Evolutionary conservation across 116 monocot species (phyloP).

Genomic region (Trichopus zeylanicus): DNA sequence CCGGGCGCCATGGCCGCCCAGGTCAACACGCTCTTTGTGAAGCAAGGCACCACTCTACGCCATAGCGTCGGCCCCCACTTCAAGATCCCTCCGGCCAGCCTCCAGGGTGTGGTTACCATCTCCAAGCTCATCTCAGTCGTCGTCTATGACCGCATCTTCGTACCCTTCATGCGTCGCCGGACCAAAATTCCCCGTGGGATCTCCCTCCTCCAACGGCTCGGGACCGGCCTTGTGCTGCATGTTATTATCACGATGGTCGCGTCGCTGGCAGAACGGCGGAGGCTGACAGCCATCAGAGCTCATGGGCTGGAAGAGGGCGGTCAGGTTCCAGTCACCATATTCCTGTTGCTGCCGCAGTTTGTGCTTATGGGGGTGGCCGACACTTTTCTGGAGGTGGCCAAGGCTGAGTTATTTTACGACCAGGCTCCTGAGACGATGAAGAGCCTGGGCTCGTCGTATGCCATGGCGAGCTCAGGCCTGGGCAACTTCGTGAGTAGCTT

Average conservation of each 20-base stretch:
- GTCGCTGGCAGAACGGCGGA: slow-evolving; percentile 5
- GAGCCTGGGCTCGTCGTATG: slow-evolving; percentile 21
- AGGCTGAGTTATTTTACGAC: slow-evolving; percentile 25
- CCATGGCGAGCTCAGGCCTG: slow-evolving; percentile 7
- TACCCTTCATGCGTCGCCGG: slow-evolving; percentile 7
- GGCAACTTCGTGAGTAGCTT: slow-evolving; percentile 48
- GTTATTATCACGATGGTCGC: slow-evolving; percentile 16
- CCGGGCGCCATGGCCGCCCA: too few relatives aligned
- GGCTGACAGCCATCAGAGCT: slow-evolving; percentile 5
- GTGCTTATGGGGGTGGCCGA: slow-evolving; percentile 21
- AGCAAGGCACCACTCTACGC: too few relatives aligned
- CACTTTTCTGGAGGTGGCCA: slow-evolving; percentile 10
- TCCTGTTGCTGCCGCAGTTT: slow-evolving; percentile 23
- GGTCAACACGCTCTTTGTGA: too few relatives aligned
- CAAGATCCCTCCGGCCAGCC: slow-evolving; percentile 6
- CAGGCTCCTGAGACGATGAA: slow-evolving; percentile 31
- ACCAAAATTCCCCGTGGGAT: slow-evolving; percentile 25
- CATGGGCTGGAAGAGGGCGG: slow-evolving; percentile 1
- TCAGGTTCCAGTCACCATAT: slow-evolving; percentile 11
- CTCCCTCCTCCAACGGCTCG: slow-evolving; percentile 19
- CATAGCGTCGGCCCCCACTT: too few relatives aligned
- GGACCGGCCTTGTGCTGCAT: slow-evolving; percentile 13
- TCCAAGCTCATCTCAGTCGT: slow-evolving; percentile 6
- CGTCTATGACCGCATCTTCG: slow-evolving; percentile 13
- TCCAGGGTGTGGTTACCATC: neutral